phyloP scores from a whole-genome alignment of 371 early-diverging fungal genomes.

The Mucor indicus region DNA sequence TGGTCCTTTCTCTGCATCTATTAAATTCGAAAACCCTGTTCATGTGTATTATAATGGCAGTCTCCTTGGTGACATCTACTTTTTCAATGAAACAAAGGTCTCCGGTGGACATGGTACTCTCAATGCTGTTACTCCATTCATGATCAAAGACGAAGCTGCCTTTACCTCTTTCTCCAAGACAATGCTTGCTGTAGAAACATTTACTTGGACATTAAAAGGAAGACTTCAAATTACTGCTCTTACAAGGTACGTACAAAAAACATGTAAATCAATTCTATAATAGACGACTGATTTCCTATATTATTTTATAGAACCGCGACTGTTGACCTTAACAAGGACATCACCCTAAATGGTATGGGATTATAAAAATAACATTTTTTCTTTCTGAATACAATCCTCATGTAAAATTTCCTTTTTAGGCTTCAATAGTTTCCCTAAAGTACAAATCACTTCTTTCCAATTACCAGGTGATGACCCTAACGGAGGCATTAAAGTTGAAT shows the following conservation, averaged over 20 bases:
- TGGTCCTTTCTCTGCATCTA: constrained; percentile 55
- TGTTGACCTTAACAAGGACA: constrained; percentile 40
- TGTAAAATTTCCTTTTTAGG: constrained; percentile 35
- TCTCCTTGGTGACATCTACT: constrained; percentile 48
- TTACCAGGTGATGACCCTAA: constrained; percentile 53
- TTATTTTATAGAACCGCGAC: constrained; percentile 32
- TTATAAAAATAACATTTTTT: no score
- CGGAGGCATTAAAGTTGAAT: constrained; percentile 54
- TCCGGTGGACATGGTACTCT: constrained; percentile 49
- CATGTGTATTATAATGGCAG: constrained; percentile 38
- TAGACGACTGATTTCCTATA: no score
- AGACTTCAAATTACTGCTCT: constrained; percentile 58
- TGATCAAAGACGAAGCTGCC: constrained; percentile 39
- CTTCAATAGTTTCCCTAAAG: constrained; percentile 56
- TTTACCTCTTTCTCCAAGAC: constrained; percentile 54
- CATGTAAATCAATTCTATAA: neutral
- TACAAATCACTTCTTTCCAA: constrained; percentile 51
- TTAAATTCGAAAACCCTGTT: constrained; percentile 45
- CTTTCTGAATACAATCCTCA: no score
- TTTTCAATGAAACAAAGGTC: constrained; percentile 45
- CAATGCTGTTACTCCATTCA: constrained; percentile 40
- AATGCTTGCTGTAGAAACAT: constrained; percentile 49
- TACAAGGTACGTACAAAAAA: constrained; percentile 37
- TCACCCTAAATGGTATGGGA: constrained; percentile 31
- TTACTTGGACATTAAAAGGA: constrained; percentile 58